Evolutionary conservation across 805 yeast species (phyloP), one percentile per base, ranked within the genome.

Genomic region (Ogataea parapolymorpha): DNA sequence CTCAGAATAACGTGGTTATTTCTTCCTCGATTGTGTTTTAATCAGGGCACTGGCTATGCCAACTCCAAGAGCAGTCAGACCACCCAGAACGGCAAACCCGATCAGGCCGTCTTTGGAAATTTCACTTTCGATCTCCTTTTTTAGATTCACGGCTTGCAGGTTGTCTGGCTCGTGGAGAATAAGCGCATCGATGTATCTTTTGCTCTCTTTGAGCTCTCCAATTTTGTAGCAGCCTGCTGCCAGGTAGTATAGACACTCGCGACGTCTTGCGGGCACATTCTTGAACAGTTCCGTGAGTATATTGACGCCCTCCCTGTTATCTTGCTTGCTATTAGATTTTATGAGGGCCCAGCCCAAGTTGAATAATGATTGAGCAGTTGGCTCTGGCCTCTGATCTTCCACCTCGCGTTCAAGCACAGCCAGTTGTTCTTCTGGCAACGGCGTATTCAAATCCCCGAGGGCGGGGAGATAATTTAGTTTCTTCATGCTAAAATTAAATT

Each of bases 291-390:
- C 79, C 0, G 87, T 76, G 44, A 93, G 68, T 22, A 91, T 70
- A 40, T 77, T 80, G 13, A 93, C 79, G 0, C 98, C 99, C 37
- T 82, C 71, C 52, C 83, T 73, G 56, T 86, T 95, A 46, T 85
- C 83, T 28, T 70, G 72, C 16, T 71, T 68, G 36, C 72, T 70
- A 37, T 63, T 58, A 2, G 95, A 80, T 61, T 88, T 90, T 48
- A 95, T 77, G 37, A 93, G 69, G 3, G 95, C 99, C 99, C 99
- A 93, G 0, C 97, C 95, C 54, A 85, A 86, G 63, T 95, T 93
- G 73, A 93, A 93, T 43, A 80, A 77, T 2, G 96, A 82, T 61
- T 89, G 97, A 0, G 85, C 74, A 0, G 90, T 73, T 0, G 87
- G 89, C 28, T 74, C 69, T 5, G 93, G 95, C 24, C 85, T 81